A percentile compares a stretch with the other conserved stretches of the same genome.
phyloP scores from a whole-genome alignment of 163 green algal genomes.

The Chlorella variabilis region DNA sequence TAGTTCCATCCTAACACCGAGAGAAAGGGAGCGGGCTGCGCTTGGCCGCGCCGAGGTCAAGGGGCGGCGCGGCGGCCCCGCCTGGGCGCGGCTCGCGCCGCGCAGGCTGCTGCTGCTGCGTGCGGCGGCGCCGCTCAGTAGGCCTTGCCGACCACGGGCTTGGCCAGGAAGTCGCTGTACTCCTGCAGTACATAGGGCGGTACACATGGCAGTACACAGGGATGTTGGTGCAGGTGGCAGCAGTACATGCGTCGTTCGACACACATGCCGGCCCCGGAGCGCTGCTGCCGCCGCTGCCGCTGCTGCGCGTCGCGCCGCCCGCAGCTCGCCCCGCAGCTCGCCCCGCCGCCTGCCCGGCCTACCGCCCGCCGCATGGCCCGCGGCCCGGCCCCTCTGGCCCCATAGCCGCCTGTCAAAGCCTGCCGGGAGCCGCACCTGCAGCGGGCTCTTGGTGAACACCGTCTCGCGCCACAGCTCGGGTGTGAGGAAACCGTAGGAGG shows the following conservation, averaged over 20 bases:
- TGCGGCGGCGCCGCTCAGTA: slow-evolving; percentile 27
- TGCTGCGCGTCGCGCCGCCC: no score
- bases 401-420: no score
- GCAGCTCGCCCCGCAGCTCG: no score
- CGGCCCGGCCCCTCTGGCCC: no score
- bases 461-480: slow-evolving; percentile 98
- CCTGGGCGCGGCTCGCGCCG: not conserved
- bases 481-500: slow-evolving; percentile 97
- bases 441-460: slow-evolving; percentile 89
- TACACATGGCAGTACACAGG: not conserved
- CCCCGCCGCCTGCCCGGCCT: no score
- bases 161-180: slow-evolving; percentile 45
- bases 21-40: no score
- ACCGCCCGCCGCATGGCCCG: no score
- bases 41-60: slow-evolving; percentile 11
- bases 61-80: not conserved
- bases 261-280: no score
- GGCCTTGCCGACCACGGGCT: slow-evolving; percentile 43
- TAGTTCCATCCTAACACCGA: not conserved
- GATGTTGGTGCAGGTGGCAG: no score
- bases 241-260: no score
- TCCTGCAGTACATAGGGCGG: not conserved
- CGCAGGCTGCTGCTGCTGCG: not conserved
- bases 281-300: no score
- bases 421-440: slow-evolving; percentile 82